Conservation (phyloP, 768 basidiomycete genomes). For the Suillus luteus region DNA sequence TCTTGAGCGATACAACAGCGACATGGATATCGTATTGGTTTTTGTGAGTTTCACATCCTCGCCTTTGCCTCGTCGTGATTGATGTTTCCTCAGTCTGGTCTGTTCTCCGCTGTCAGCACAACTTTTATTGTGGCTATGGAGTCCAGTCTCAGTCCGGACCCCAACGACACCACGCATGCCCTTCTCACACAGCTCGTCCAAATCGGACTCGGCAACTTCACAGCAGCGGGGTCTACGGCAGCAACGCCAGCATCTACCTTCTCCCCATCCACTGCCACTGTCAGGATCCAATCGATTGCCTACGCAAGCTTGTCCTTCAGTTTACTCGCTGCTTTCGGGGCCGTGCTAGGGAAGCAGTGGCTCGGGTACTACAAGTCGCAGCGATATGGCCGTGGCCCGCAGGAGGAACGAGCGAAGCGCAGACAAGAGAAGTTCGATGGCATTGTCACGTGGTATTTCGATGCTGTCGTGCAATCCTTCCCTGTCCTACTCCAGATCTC, state of each 20-base stretch:
- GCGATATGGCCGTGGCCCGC: conserved; percentile 7
- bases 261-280: not conserved
- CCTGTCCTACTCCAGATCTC: conserved; percentile 17
- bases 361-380: conserved; percentile 3
- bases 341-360: conserved; percentile 21
- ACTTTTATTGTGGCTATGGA: conserved; percentile 16
- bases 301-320: conserved; percentile 17
- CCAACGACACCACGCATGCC: conserved; percentile 15
- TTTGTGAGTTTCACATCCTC: too few species aligned
- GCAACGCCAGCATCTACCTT: not conserved
- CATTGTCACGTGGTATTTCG: conserved; percentile 15
- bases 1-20: too few species aligned
- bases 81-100: conserved; percentile 12
- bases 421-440: conserved; percentile 17
- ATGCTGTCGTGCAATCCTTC: conserved; percentile 12
- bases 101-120: conserved; percentile 18
- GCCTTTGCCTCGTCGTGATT: not conserved
- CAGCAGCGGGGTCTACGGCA: conserved; percentile 1
- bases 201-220: conserved; percentile 8
- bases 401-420: conserved; percentile 13
- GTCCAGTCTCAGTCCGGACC: conserved; percentile 14
- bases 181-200: conserved; percentile 16
- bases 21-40: too few species aligned
- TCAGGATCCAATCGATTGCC: conserved; percentile 9
- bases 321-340: conserved; percentile 17